phyloP scores from a whole-genome alignment of 106 monocot genomes.

The Apostasia ramifera region DNA sequence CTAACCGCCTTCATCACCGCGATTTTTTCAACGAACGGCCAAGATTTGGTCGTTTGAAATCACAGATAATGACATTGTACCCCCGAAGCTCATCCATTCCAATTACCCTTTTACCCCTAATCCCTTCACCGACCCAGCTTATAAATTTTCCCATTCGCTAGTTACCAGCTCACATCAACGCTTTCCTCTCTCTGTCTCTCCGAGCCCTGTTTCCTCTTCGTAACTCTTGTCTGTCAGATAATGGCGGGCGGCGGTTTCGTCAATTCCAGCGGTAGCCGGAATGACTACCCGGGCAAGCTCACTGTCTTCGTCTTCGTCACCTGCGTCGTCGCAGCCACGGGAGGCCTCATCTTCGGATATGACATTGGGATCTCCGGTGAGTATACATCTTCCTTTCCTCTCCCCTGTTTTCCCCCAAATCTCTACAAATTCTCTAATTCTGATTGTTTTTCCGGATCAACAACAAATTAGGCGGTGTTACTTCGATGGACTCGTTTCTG shows the following conservation, averaged over 20 bases:
- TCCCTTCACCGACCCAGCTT: no score
- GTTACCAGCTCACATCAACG: neutral
- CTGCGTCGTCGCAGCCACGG: slow-evolving; percentile 13
- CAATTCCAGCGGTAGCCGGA: neutral
- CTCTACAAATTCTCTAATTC: no score
- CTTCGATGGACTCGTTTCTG: slow-evolving; percentile 20
- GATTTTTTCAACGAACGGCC: no score
- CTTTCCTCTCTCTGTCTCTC: neutral
- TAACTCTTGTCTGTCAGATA: neutral
- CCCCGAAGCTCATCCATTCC: no score
- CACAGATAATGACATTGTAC: no score
- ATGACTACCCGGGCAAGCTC: slow-evolving; percentile 5
- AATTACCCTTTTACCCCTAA: no score
- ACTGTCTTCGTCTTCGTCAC: slow-evolving; percentile 5
- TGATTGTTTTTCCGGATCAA: no score
- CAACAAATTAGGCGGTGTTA: slow-evolving; percentile 11
- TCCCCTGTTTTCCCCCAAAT: neutral
- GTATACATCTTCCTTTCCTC: neutral
- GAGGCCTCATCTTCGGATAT: slow-evolving; percentile 19
- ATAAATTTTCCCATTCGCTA: no score
- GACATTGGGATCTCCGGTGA: slow-evolving; percentile 15
- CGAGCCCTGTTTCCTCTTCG: neutral
- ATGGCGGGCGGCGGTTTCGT: slow-evolving; percentile 9
- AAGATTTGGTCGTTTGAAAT: no score
- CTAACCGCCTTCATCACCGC: no score